Conservation (phyloP, 495 filamentous ascomycete species). For the Hyaloscypha variabilis region DNA sequence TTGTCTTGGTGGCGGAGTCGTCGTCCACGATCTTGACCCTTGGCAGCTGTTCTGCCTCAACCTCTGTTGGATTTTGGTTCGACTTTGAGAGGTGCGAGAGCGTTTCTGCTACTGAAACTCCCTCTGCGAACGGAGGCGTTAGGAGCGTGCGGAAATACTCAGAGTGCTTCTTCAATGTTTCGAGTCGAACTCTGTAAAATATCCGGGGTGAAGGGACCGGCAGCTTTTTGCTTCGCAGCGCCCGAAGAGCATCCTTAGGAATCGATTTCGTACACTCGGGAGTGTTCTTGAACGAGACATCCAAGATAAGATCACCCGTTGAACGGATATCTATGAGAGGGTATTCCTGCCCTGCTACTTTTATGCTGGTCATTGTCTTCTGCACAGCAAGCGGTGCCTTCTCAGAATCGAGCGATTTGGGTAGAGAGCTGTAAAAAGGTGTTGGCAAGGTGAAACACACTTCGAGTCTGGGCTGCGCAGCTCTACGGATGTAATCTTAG, state of each 20-base stretch:
- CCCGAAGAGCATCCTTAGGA: constrained; percentile 25
- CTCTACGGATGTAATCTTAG: neutral
- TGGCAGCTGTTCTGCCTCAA: constrained; percentile 52
- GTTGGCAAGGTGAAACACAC: neutral
- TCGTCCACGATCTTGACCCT: constrained; percentile 58
- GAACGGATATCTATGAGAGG: constrained; percentile 45
- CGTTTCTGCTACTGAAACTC: constrained; percentile 43
- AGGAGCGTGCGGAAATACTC: constrained; percentile 63
- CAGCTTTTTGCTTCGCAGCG: constrained; percentile 26
- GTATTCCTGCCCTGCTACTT: constrained; percentile 3
- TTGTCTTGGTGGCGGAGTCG: constrained; percentile 56
- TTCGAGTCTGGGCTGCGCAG: neutral
- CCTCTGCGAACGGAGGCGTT: constrained; percentile 53
- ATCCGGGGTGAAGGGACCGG: constrained; percentile 28
- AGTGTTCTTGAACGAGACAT: constrained; percentile 53
- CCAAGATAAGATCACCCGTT: constrained; percentile 58
- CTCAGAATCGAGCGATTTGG: neutral
- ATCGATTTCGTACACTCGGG: constrained; percentile 28
- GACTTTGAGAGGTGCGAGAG: constrained; percentile 43
- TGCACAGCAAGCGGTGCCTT: neutral
- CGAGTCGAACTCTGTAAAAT: constrained; percentile 41
- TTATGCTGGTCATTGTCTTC: neutral
- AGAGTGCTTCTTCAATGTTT: constrained; percentile 47
- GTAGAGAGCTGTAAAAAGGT: neutral
- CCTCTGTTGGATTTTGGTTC: constrained; percentile 46